Evolutionary conservation across 805 yeast genomes (phyloP).

Genomic region (Ogataea paradorogensis): DNA sequence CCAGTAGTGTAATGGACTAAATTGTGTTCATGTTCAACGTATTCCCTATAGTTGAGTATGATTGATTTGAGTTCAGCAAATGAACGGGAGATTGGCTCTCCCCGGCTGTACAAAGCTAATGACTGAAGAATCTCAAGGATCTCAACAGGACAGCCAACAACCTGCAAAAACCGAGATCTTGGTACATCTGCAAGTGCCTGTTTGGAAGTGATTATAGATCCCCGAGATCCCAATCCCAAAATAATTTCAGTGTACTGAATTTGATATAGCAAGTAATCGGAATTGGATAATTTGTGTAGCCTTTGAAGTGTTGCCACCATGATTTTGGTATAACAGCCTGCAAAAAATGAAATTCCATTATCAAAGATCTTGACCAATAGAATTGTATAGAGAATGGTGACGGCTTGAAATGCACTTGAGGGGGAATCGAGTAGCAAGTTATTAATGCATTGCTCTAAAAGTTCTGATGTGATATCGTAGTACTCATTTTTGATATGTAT

Average conservation of each 20-base stretch:
- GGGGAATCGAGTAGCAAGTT: not conserved
- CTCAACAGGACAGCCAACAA: not conserved
- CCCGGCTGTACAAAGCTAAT: not conserved
- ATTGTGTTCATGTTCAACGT: not conserved
- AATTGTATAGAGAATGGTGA: not conserved
- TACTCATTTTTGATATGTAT: not conserved
- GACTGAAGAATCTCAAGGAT: not conserved
- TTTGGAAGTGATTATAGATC: not conserved
- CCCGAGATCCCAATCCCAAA: not conserved
- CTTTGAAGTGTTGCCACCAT: not conserved
- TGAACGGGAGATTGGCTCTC: not conserved
- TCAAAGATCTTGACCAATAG: not conserved
- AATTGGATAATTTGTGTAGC: not conserved
- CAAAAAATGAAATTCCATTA: not conserved
- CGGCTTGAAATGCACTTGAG: not conserved
- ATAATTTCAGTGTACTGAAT: not conserved
- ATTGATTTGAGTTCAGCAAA: not conserved
- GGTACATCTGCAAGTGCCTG: not conserved
- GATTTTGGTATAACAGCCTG: not conserved
- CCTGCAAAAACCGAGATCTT: not conserved
- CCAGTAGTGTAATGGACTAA: too few species aligned
- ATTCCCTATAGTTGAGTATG: not conserved
- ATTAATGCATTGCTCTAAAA: not conserved
- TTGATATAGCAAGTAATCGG: not conserved
- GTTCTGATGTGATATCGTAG: not conserved